Conservation (phyloP, 768 basidiomycete species). For the Xerocomellus amylosporus region DNA sequence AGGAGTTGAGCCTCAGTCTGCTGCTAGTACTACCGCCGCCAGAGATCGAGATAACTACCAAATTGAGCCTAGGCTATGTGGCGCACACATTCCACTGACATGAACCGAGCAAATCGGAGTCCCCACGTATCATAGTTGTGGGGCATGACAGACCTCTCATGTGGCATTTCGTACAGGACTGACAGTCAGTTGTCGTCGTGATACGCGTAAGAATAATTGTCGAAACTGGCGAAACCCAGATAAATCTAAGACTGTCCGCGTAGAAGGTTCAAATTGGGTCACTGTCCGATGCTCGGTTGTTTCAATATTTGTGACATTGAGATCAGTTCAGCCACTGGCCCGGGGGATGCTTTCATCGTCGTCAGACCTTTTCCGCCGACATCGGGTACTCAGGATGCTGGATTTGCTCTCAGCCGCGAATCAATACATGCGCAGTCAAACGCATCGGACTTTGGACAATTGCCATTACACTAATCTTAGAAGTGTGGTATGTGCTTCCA, state of each 20-base stretch:
- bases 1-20: not conserved
- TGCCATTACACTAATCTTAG: not conserved
- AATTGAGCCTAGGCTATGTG: not conserved
- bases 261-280: conserved; percentile 6
- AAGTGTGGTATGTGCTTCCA: not conserved
- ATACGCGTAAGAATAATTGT: not conserved
- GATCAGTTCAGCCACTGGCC: conserved; percentile 6
- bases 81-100: not conserved
- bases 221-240: not conserved
- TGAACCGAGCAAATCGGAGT: not conserved
- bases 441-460: not conserved
- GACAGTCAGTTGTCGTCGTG: not conserved
- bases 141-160: not conserved
- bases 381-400: not conserved
- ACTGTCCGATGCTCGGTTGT: conserved; percentile 4
- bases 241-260: not conserved
- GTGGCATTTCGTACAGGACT: not conserved
- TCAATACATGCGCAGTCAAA: not conserved
- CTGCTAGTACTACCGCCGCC: not conserved
- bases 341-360: not conserved
- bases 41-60: not conserved
- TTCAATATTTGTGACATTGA: conserved; percentile 5
- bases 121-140: not conserved
- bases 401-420: not conserved
- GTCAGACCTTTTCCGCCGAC: conserved; percentile 7